These are phyloP conservation scores for Cardamine occulta DNA, from an alignment of 345 rosid species.

Conservation along the genomic window DNA sequence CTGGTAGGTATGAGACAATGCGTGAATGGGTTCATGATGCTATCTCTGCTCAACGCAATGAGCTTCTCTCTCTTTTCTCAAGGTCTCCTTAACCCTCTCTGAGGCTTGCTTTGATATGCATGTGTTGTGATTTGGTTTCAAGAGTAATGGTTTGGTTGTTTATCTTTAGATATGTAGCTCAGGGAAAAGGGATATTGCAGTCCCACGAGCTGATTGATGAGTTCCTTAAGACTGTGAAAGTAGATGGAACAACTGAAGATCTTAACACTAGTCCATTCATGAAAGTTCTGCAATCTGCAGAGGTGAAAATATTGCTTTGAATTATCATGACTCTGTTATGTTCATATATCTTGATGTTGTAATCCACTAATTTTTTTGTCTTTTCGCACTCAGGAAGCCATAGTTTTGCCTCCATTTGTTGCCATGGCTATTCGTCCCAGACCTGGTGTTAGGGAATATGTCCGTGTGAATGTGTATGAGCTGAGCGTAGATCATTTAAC, in stretches of 20 bases:
- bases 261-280: slow-evolving; percentile 49
- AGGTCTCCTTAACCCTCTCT: slow-evolving; percentile 41
- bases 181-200: slow-evolving; percentile 60
- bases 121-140: slow-evolving; percentile 16
- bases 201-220: slow-evolving; percentile 56
- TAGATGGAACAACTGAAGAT: slow-evolving; percentile 50
- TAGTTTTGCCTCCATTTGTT: slow-evolving; percentile 90
- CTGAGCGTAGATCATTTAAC: slow-evolving; percentile 82
- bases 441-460: slow-evolving; percentile 96
- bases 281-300: slow-evolving; percentile 52
- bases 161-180: slow-evolving; percentile 48
- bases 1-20: slow-evolving; percentile 45
- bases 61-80: slow-evolving; percentile 61
- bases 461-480: slow-evolving; percentile 80
- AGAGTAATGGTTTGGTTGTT: background rate
- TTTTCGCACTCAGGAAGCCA: slow-evolving; percentile 69
- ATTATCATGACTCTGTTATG: background rate
- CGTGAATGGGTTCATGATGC: slow-evolving; percentile 55
- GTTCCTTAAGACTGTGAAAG: slow-evolving; percentile 40
- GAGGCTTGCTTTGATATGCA: slow-evolving; percentile 4
- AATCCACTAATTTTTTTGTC: background rate
- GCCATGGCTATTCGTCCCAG: slow-evolving; percentile 93
- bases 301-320: slow-evolving; percentile 35
- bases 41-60: slow-evolving; percentile 54
- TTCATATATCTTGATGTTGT: slow-evolving; percentile 5